phyloP scores from a whole-genome alignment of 768 basidiomycete species.

The Mycena rebaudengoi region DNA sequence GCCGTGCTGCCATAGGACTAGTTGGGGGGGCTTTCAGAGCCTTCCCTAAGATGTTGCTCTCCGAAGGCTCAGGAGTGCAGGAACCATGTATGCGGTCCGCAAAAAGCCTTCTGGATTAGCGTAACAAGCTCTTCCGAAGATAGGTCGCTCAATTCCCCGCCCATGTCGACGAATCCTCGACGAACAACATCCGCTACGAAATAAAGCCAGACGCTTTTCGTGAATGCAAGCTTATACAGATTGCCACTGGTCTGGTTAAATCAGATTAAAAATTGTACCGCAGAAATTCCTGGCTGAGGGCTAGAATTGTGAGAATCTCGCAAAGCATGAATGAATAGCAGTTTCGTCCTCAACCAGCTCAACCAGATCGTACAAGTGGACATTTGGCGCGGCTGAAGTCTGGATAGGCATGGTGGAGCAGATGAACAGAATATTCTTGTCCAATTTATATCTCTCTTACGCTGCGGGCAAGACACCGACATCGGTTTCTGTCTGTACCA shows the following conservation, averaged over 20 bases:
- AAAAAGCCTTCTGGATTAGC: neutral
- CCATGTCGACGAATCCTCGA: slow-evolving; percentile 2
- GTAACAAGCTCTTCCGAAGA: neutral
- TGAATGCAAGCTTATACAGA: neutral
- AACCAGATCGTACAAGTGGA: too few species aligned
- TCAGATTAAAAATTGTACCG: too few species aligned
- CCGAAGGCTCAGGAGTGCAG: neutral
- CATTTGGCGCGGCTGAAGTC: too few species aligned
- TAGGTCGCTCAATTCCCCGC: neutral
- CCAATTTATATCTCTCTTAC: too few species aligned
- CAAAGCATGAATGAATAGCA: slow-evolving; percentile 7
- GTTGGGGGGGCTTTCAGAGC: neutral
- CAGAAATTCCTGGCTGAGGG: neutral
- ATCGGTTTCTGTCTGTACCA: too few species aligned
- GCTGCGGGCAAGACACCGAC: too few species aligned
- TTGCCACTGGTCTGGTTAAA: neutral
- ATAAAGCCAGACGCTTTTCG: neutral
- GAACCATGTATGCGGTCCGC: slow-evolving; percentile 5
- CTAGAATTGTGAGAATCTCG: slow-evolving; percentile 3
- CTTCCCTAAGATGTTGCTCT: neutral
- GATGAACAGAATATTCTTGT: too few species aligned
- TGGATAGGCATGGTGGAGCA: too few species aligned
- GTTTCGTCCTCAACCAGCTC: slow-evolving; percentile 5
- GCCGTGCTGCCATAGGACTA: neutral
- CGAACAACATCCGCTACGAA: neutral